Conservation (phyloP, 768 basidiomycete genomes). For the Trametes punicea region DNA sequence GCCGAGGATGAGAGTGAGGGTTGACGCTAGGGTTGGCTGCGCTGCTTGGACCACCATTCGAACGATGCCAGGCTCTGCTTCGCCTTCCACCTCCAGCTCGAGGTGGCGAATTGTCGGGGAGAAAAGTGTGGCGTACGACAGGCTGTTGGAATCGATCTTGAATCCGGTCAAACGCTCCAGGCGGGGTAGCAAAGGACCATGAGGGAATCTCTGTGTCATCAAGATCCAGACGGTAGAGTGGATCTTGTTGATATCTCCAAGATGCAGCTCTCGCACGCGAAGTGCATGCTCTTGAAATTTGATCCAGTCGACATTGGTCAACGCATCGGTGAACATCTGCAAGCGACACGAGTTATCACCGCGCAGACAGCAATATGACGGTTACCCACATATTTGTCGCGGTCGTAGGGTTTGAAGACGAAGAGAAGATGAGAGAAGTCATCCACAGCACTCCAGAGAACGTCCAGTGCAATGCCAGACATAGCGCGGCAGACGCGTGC, state of each 20-base stretch:
- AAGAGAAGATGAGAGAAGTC: not conserved
- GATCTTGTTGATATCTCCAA: not conserved
- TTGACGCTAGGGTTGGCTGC: not conserved
- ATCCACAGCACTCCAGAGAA: not conserved
- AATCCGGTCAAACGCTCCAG: not conserved
- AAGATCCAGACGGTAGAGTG: not conserved
- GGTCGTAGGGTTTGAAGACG: not conserved
- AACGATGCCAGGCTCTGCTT: not conserved
- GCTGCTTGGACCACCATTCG: not conserved
- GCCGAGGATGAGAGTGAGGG: not conserved
- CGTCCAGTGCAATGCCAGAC: not conserved
- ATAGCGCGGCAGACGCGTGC: not conserved
- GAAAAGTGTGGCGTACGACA: not conserved
- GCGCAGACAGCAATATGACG: not conserved
- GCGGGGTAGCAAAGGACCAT: not conserved
- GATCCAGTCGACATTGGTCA: not conserved
- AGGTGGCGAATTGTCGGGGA: not conserved
- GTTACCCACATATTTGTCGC: not conserved
- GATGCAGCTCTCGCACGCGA: not conserved
- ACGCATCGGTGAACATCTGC: not conserved
- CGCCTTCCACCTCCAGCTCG: not conserved
- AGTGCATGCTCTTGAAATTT: not conserved
- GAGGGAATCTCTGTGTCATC: not conserved
- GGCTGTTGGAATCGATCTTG: not conserved
- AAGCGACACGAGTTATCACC: not conserved